phyloP scores from a whole-genome alignment of 2,329 filamentous ascomycete genomes.

The Moelleriella libera region DNA sequence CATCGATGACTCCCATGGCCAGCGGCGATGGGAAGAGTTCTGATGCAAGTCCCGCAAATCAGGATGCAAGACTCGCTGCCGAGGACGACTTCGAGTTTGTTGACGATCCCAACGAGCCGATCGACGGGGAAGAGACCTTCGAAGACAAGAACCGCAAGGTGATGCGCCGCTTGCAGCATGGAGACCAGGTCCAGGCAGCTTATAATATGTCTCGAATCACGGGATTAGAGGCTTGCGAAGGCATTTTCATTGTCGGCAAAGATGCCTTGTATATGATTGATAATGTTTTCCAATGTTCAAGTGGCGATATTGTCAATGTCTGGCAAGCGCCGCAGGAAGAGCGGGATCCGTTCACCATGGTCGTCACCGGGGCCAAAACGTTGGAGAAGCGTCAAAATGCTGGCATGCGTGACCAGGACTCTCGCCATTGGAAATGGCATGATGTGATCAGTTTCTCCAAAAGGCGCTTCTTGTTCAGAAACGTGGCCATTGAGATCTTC shows the following conservation, averaged over 20 bases:
- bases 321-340: slow-evolving; percentile 88
- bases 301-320: slow-evolving; percentile 93
- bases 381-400: slow-evolving; percentile 46
- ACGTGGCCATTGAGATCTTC: slow-evolving; percentile 94
- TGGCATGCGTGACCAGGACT: slow-evolving; percentile 55
- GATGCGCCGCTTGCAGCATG: slow-evolving; percentile 81
- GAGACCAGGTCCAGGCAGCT: slow-evolving; percentile 83
- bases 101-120: slow-evolving; percentile 76
- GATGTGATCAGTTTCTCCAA: slow-evolving; percentile 95
- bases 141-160: slow-evolving; percentile 98
- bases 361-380: slow-evolving; percentile 59
- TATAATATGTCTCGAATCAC: slow-evolving; percentile 93
- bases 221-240: slow-evolving; percentile 85
- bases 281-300: slow-evolving; percentile 86
- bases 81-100: slow-evolving; percentile 96
- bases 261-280: slow-evolving; percentile 89
- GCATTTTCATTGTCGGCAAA: slow-evolving; percentile 84
- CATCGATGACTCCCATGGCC: not conserved
- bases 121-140: slow-evolving; percentile 61
- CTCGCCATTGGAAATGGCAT: slow-evolving; percentile 82
- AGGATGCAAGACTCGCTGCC: slow-evolving; percentile 17
- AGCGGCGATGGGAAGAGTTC: slow-evolving; percentile 2
- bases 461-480: slow-evolving; percentile 83
- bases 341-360: slow-evolving; percentile 86
- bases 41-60: slow-evolving; percentile 11